Evolutionary conservation across 2,329 filamentous ascomycete species (phyloP).

Genomic region (Phoma sp.): DNA sequence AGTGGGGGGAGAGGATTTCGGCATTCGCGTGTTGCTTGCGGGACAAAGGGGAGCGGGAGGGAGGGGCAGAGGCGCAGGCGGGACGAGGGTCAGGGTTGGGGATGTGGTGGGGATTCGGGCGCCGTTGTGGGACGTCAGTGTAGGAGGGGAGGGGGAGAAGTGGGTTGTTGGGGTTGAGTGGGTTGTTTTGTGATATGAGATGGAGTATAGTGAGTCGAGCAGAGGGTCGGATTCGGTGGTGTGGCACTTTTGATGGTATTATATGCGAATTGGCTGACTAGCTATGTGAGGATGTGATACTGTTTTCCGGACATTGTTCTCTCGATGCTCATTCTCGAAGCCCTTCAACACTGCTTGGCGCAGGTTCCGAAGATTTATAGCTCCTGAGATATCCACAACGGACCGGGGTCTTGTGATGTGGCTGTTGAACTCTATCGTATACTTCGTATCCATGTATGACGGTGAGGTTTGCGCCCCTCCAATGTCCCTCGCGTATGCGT

Average conservation of each 20-base stretch:
- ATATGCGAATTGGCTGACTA: neutral
- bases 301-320: too few species aligned
- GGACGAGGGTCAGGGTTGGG: conserved; percentile 32
- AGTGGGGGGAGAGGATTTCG: neutral
- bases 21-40: conserved; percentile 34
- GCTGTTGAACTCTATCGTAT: too few species aligned
- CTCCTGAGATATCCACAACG: too few species aligned
- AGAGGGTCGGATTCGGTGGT: too few species aligned
- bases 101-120: conserved; percentile 45
- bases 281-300: neutral
- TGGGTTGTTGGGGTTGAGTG: conserved; percentile 54
- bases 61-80: neutral
- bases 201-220: neutral
- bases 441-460: too few species aligned
- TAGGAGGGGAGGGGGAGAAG: conserved; percentile 36
- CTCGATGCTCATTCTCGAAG: too few species aligned
- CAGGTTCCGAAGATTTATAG: too few species aligned
- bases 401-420: too few species aligned
- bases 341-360: too few species aligned
- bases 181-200: conserved; percentile 33
- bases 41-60: conserved; percentile 34
- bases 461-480: too few species aligned
- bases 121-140: conserved; percentile 51
- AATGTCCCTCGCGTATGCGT: neutral
- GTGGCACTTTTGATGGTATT: neutral